Evolutionary conservation across 2,329 filamentous ascomycete genomes (phyloP), one percentile per base, ranked within the genome.

Genomic region (Didymella arachidicola): DNA sequence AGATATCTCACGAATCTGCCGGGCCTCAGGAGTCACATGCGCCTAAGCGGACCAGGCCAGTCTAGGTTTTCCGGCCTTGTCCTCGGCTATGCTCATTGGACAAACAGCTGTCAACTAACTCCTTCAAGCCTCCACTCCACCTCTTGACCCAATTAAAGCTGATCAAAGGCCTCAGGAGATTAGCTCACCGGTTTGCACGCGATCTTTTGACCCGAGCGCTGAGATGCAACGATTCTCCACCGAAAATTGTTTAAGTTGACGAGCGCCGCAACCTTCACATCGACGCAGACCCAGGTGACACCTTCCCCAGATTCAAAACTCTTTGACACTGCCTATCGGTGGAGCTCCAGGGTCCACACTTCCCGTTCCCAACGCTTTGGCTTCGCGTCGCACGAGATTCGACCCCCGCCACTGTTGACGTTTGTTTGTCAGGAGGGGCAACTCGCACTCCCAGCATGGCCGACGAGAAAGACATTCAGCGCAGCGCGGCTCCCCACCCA

Each of bases 381-480:
- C 38, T 53, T 22, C 32, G 19, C 19, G 42, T 25, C 27, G 36
- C 51, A 12, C 8, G 19, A 26, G 30, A 41, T 48, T 27, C 44
- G n/a, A 39, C 26, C 18, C 30, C 30, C 22, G 53, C 22, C 32
- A 25, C 41, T 10, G 41, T 43, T 43, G 49, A 46, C 42, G 19
- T 32, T 27, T 43, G 34, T 26, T 25, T 22, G 27, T 42, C 36
- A 41, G 42, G 43, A 53, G 55, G 43, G 55, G 44, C 49, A 26
- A 48, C 25, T 46, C 42, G 26, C 32, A 32, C 36, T 22, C 7
- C 52, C 38, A 60, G 7, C 22, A 69, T 68, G 67, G 63, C 66
- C 34, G 58, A 54, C 16, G 65, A 68, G 50, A 73, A 71, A 60
- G 71, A 71, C 4, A 71, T 73, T 46, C 59, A 65, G 50, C 62